Evolutionary conservation across 2,329 filamentous ascomycete genomes (phyloP), one percentile per base, ranked within the genome.

Genomic region (Fusarium fracticaudum): DNA sequence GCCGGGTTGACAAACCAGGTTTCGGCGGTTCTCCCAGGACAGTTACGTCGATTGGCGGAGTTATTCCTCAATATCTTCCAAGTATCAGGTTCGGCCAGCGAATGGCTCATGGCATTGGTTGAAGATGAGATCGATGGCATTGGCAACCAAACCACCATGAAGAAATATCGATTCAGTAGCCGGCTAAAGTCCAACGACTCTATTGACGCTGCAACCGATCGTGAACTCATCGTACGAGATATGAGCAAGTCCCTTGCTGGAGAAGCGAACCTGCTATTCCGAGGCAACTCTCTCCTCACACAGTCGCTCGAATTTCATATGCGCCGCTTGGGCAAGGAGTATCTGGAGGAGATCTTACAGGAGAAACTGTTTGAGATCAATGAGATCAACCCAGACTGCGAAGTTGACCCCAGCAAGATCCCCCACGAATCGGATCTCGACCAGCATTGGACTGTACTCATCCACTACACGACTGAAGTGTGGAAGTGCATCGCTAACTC

Each of bases 81-180:
- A 80, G 95, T 97, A 7, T 96, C 95, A 6, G 94, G 94, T 1
- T 90, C 90, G 43, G 93, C 94, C 6, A 89, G 89, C 48, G 94
- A 98, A 67, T 99, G 96, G 96, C 88, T 99, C 29, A 96, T 94
- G 87, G 92, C 94, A 6, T 86, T 99, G 45, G 94, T 98, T 1
- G 96, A 99, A 82, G 96, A 98, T 79, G 96, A 99, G 82, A 98
- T 99, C 65, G 96, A 98, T 79, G 96, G 96, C 1, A 91, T 96
- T 24, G 91, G 94, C 63, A 97, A 92, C 79, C 95, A 98, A 76
- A 91, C 91, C 20, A 90, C 92, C 2, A 89, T 92, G 72, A 94
- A 91, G 86, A 87, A 93, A 87, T 80, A 91, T 86, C 88, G 93
- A 8, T 95, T 93, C 82, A 93, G 89, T 81, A 89, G 88, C 71